Base-by-base conservation (phyloP, 192 early-diverging fungal genomes). In the Dissophora globulifera region DNA sequence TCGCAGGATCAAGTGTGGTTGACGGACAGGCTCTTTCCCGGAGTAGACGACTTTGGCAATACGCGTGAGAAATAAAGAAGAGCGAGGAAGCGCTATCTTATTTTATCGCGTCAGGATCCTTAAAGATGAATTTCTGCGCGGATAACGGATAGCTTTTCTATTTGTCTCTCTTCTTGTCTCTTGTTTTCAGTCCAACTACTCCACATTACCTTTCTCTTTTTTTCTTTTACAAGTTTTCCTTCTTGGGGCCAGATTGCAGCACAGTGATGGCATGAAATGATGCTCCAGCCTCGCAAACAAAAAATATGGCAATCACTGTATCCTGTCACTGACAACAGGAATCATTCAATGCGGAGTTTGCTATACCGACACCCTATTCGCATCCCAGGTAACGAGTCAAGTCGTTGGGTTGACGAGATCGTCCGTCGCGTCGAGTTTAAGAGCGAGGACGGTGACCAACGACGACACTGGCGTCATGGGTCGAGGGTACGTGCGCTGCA, bases 361-460 rank as follows among this genome's bases (percentile, higher is more conserved):
- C 62, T 75, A 35, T 29, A 75, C 71, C 42, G 71, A 75, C 23
- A 75, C 71, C 56, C 53, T 81, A 41, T 66, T 50, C 38, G 65
- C 72, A 2, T 52, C 78, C 40, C 55, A 47, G 57, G 16, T 33
- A 12, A 74, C 78, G 45, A 80, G 70, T 16, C 66, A 79, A 10
- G 84, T 92, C 32, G 84, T 85, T 32, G 88, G 91, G 12, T 91
- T n/a, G n/a, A 93, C 53, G 92, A 93, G 67, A 86, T 90, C 29
- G 72, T 91, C 52, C 91, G 91, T 33, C 79, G 60, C 11, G 80
- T 92, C 29, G 80, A 85, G 22, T 83, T 85, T 41, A 81, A 85
- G 54, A 91, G 91, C 9, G 75, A 78, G 8, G 71, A 79, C 15
- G 92, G n/a, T 89, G 0, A 70, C 74, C 2, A 58, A 83, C 38